Evolutionary conservation across 1,139 yeast genomes (phyloP).

Genomic region (Kazachstania sp.): DNA sequence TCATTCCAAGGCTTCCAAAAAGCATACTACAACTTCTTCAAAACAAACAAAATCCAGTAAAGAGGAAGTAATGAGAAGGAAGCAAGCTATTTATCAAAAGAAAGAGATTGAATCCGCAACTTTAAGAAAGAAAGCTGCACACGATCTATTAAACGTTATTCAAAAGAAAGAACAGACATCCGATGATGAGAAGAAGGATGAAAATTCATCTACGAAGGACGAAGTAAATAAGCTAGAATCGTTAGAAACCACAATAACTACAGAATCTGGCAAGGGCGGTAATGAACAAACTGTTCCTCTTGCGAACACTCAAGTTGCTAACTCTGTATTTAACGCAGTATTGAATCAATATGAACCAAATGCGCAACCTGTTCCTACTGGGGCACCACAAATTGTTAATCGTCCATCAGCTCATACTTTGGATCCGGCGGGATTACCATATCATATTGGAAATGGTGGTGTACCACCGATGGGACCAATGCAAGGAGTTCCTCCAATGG

Average conservation of each 20-base stretch:
- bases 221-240: not conserved
- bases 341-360: constrained; percentile 21
- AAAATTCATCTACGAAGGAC: not conserved
- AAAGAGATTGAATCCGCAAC: constrained; percentile 6
- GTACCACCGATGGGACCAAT: constrained; percentile 9
- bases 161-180: constrained; percentile 1
- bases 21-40: constrained; percentile 6
- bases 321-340: constrained; percentile 30
- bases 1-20: constrained; percentile 61
- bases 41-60: not conserved
- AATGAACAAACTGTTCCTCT: constrained; percentile 6
- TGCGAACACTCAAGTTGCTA: constrained; percentile 24
- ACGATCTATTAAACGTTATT: constrained; percentile 9
- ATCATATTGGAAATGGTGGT: constrained; percentile 13
- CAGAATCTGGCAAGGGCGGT: not conserved
- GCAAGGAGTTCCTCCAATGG: constrained; percentile 6
- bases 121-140: constrained; percentile 9
- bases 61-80: constrained; percentile 4
- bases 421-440: constrained; percentile 22
- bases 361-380: constrained; percentile 6
- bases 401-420: constrained; percentile 3
- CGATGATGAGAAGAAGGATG: constrained; percentile 2
- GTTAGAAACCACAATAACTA: not conserved
- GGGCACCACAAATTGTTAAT: not conserved
- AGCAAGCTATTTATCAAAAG: constrained; percentile 7